Conservation (phyloP, 208 protist genomes). For the Wallacemonas sp. region DNA sequence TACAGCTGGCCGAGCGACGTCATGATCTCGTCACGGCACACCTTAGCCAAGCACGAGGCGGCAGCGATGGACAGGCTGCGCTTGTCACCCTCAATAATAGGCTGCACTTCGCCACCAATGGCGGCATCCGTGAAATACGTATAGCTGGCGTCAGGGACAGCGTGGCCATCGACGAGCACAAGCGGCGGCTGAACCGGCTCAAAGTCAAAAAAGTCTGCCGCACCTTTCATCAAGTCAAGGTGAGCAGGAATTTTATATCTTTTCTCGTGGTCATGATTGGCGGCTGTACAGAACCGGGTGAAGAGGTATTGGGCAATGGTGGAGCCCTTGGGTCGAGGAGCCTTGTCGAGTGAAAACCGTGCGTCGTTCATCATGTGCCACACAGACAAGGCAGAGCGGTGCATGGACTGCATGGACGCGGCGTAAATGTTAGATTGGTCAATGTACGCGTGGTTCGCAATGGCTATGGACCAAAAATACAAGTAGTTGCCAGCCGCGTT, state of each 20-base stretch:
- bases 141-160: conserved; percentile 66
- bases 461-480: conserved; percentile 87
- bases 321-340: conserved; percentile 62
- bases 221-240: conserved; percentile 64
- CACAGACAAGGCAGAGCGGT: conserved; percentile 70
- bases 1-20: conserved; percentile 72
- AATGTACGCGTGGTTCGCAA: conserved; percentile 91
- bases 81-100: conserved; percentile 88
- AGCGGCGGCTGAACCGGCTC: conserved; percentile 84
- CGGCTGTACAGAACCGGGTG: conserved; percentile 73
- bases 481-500: conserved; percentile 83
- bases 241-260: conserved; percentile 60
- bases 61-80: conserved; percentile 85
- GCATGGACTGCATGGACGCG: conserved; percentile 86
- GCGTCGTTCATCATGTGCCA: conserved; percentile 86
- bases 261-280: conserved; percentile 69
- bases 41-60: conserved; percentile 89
- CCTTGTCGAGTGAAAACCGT: conserved; percentile 75
- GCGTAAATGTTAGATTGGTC: conserved; percentile 83
- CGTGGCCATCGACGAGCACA: conserved; percentile 84
- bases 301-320: conserved; percentile 86
- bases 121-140: conserved; percentile 58
- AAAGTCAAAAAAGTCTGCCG: conserved; percentile 69
- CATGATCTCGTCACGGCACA: conserved; percentile 87
- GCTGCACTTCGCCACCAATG: conserved; percentile 71